Evolutionary conservation across 2,329 filamentous ascomycete species (phyloP).

Genomic region (Juglanconis sp.): DNA sequence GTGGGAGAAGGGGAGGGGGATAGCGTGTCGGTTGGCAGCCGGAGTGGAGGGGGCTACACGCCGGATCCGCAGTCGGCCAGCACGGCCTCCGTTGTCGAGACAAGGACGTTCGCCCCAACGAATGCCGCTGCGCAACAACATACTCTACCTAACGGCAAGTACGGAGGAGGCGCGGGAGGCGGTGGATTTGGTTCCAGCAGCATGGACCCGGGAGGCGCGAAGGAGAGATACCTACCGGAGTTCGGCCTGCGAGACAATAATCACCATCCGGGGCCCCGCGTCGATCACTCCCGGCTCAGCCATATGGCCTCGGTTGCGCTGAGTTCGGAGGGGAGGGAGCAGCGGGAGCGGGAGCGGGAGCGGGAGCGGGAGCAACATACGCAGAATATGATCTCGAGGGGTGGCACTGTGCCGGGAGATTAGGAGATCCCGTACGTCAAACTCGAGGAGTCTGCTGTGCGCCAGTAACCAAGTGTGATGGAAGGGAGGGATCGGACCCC

Average conservation of each 20-base stretch:
- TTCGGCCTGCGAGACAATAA: constrained; percentile 10
- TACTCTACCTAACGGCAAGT: background rate
- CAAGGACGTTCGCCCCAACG: constrained; percentile 3
- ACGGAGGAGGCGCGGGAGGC: background rate
- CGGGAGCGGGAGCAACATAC: background rate
- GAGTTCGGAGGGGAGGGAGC: constrained; percentile 7
- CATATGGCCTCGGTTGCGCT: constrained; percentile 16
- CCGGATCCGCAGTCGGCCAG: constrained; percentile 9
- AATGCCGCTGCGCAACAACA: background rate
- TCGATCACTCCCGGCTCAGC: constrained; percentile 14
- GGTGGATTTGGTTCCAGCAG: background rate
- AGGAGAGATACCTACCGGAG: background rate
- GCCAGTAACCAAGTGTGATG: too few species aligned
- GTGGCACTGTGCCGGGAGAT: background rate
- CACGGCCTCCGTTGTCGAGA: constrained; percentile 1
- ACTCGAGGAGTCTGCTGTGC: background rate
- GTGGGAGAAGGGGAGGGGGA: constrained; percentile 28
- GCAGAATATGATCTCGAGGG: background rate
- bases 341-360: background rate
- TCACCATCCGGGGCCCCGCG: constrained; percentile 3
- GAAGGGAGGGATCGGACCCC: too few species aligned
- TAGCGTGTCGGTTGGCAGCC: constrained; percentile 23
- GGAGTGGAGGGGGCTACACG: constrained; percentile 19
- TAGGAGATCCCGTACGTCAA: background rate
- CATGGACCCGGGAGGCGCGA: background rate